A percentile compares a stretch with the other conserved stretches of the same genome.
phyloP scores from a whole-genome alignment of 208 protist genomes.

The Crithidia expoeki region DNA sequence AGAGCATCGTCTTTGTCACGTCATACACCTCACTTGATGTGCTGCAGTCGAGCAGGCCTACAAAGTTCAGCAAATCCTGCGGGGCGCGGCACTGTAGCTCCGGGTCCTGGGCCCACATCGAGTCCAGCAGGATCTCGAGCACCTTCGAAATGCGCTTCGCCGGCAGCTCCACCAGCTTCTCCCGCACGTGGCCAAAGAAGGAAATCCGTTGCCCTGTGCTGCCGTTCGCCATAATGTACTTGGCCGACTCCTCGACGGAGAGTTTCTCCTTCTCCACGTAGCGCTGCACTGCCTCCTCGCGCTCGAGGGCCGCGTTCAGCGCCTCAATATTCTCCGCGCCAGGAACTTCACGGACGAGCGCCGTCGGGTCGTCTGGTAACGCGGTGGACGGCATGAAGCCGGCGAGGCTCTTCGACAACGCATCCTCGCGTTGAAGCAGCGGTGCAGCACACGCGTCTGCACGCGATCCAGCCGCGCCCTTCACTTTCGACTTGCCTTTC shows the following conservation, averaged over 20 bases:
- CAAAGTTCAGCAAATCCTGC: slow-evolving; percentile 52
- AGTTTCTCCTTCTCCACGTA: slow-evolving; percentile 87
- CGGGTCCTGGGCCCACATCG: slow-evolving; percentile 89
- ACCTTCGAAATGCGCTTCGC: slow-evolving; percentile 69
- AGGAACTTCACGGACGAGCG: slow-evolving; percentile 84
- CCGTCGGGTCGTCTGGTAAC: slow-evolving; percentile 81
- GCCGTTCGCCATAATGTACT: slow-evolving; percentile 91
- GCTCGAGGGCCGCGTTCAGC: slow-evolving; percentile 79
- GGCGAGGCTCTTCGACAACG: slow-evolving; percentile 14
- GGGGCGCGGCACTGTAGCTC: slow-evolving; percentile 89
- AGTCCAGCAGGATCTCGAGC: slow-evolving; percentile 77
- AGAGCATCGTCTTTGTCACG: slow-evolving; percentile 88
- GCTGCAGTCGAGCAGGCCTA: slow-evolving; percentile 61
- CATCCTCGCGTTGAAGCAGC: neutral
- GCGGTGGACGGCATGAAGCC: slow-evolving; percentile 48
- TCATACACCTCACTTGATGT: slow-evolving; percentile 72
- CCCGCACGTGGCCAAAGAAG: slow-evolving; percentile 73
- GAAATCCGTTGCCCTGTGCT: slow-evolving; percentile 87
- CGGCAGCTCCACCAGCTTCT: slow-evolving; percentile 58
- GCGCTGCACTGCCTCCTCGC: slow-evolving; percentile 89
- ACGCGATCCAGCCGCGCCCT: slow-evolving; percentile 1
- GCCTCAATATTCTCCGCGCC: slow-evolving; percentile 88
- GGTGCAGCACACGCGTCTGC: slow-evolving; percentile 16
- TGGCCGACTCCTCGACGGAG: slow-evolving; percentile 76
- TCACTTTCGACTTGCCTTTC: slow-evolving; percentile 33